Conservation (phyloP, 2,329 filamentous ascomycete species). For the Capronia epimyces region DNA sequence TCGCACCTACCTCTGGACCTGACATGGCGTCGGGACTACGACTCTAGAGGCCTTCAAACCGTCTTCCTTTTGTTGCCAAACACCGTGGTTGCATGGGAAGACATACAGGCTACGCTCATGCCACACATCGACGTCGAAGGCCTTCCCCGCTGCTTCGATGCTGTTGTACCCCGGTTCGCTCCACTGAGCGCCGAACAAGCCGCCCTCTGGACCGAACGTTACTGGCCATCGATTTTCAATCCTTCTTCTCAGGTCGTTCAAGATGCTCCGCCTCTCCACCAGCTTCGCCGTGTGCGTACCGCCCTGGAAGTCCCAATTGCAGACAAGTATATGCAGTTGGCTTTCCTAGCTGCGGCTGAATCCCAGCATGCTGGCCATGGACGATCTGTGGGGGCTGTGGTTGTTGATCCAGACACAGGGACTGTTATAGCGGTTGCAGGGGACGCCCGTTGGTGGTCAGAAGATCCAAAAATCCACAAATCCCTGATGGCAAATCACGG, state of each 20-base stretch:
- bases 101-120: slow-evolving; percentile 31
- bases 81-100: slow-evolving; percentile 33
- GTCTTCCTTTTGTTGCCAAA: slow-evolving; percentile 41
- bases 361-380: slow-evolving; percentile 36
- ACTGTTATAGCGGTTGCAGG: slow-evolving; percentile 42
- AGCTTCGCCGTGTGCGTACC: slow-evolving; percentile 34
- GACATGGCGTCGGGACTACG: slow-evolving; percentile 29
- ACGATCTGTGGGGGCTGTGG: slow-evolving; percentile 40
- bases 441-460: slow-evolving; percentile 37
- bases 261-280: slow-evolving; percentile 39
- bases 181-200: slow-evolving; percentile 39
- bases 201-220: slow-evolving; percentile 37
- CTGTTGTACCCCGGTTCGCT: slow-evolving; percentile 39
- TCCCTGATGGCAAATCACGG: slow-evolving; percentile 14
- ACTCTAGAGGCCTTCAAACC: slow-evolving; percentile 29
- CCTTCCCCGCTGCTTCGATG: slow-evolving; percentile 29
- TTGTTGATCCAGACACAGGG: slow-evolving; percentile 41
- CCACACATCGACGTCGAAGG: slow-evolving; percentile 37
- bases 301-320: slow-evolving; percentile 35
- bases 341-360: slow-evolving; percentile 37
- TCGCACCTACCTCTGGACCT: slow-evolving; percentile 27
- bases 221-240: slow-evolving; percentile 44
- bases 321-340: slow-evolving; percentile 37
- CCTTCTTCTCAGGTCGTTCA: slow-evolving; percentile 41
- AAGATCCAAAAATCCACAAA: slow-evolving; percentile 7